Evolutionary conservation across 495 filamentous ascomycete genomes (phyloP), one percentile per base, ranked within the genome.

Genomic region (Aspergillus ellipticus): DNA sequence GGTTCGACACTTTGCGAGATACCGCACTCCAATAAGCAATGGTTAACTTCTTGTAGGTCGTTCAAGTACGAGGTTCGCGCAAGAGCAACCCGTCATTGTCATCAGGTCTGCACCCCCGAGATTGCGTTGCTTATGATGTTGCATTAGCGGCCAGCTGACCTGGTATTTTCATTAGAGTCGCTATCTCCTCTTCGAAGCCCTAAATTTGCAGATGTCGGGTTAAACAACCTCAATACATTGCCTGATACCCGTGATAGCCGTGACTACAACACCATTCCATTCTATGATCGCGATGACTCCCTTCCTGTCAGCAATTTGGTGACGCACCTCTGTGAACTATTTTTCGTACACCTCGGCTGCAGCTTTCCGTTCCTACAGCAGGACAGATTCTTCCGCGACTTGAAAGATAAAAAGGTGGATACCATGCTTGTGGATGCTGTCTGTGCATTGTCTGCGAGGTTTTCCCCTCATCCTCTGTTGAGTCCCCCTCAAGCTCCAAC

Each of bases 361-460:
- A 92, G 84, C 57, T 95, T 90, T 68, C 89, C 87, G 0, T 95
- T 95, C 60, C 65, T 93, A 33, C 84, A 84, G 35, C 80, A 81
- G 42, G 82, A 86, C 11, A 76, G 84, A 26, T 91, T 92, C 56
- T 75, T 86, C 6, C 78, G 79, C 42, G 77, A 88, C 63, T 74
- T 95, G 3, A 85, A 85, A 64, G 88, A 89, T 46, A 90, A 90
- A 59, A 81, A 83, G 62, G 78, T 89, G n/a, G 89, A 92, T 63
- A 83, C 88, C 0, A 92, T 95, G 69, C 71, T 95, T n/a, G 89
- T 95, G 15, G 88, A 95, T 65, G 84, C 89, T 22, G 85, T 93
- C 20, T 95, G 90, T 62, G 85, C 89, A 10, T 70, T 93, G 45
- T 84, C 89, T 22, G 89, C 89, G 10, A 77, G 90, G n/a, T 95